Conservation (phyloP, 441 rosid species). For the Croton laevigatus region DNA sequence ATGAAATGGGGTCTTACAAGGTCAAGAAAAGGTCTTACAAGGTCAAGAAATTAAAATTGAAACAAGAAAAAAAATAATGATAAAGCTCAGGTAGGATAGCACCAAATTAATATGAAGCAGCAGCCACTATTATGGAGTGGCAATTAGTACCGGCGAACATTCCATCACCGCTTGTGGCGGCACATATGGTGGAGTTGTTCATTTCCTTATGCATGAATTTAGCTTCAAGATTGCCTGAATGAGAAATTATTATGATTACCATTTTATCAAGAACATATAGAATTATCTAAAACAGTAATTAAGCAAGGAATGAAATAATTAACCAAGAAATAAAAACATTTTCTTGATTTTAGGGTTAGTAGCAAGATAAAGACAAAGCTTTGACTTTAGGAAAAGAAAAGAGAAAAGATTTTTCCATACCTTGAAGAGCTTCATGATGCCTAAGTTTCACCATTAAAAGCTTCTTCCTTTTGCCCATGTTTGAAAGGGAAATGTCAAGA, state of each 20-base stretch:
- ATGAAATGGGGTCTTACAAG: slow-evolving; percentile 71
- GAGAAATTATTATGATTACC: neutral
- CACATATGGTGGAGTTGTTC: slow-evolving; percentile 4
- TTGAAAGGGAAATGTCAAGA: slow-evolving; percentile 13
- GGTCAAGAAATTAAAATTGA: slow-evolving; percentile 65
- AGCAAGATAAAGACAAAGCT: neutral
- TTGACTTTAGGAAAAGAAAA: neutral
- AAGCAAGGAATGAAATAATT: neutral
- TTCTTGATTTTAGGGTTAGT: neutral
- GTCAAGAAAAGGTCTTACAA: slow-evolving; percentile 99
- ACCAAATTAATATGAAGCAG: slow-evolving; percentile 40
- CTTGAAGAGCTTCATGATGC: slow-evolving; percentile 38
- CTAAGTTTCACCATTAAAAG: slow-evolving; percentile 36
- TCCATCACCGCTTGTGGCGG: slow-evolving; percentile 10
- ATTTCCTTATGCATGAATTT: slow-evolving; percentile 7
- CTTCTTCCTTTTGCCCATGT: slow-evolving; percentile 31
- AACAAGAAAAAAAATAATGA: neutral
- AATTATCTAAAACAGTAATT: neutral
- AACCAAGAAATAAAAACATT: neutral
- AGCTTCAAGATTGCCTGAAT: slow-evolving; percentile 8
- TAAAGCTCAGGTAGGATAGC: slow-evolving; percentile 94
- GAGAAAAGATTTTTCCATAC: slow-evolving; percentile 23
- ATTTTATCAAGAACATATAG: neutral
- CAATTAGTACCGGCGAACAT: slow-evolving; percentile 6
- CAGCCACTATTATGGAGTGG: neutral